Conservation (phyloP, 2,329 filamentous ascomycete genomes). For the Ampelomyces quisqualis region DNA sequence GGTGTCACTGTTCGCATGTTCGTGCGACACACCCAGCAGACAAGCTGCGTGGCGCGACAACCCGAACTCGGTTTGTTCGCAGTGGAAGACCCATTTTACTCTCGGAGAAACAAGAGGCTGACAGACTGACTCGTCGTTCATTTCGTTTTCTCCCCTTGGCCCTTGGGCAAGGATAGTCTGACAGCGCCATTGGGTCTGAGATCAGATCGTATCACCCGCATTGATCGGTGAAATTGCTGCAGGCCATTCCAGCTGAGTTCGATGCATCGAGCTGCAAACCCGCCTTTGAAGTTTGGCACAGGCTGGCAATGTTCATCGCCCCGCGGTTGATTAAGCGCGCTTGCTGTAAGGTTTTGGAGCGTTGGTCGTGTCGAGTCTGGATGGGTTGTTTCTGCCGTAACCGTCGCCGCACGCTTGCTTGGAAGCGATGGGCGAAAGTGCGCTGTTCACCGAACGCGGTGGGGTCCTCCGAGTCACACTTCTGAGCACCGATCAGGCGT, state of each 20-base stretch:
- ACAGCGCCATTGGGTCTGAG: neutral
- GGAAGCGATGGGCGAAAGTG: slow-evolving; percentile 4
- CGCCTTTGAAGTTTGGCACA: too few relatives aligned
- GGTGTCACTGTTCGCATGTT: too few relatives aligned
- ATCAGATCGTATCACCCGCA: slow-evolving; percentile 21
- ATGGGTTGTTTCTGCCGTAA: too few relatives aligned
- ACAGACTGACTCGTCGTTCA: slow-evolving; percentile 1
- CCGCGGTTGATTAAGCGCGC: slow-evolving; percentile 15
- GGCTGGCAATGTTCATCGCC: too few relatives aligned
- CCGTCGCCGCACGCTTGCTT: too few relatives aligned
- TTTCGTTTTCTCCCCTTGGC: too few relatives aligned
- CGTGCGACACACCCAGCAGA: too few relatives aligned
- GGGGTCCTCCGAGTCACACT: slow-evolving; percentile 12
- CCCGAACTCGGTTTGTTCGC: too few relatives aligned
- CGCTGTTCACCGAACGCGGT: slow-evolving; percentile 13
- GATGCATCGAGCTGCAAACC: neutral
- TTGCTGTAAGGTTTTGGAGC: too few relatives aligned
- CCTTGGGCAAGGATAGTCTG: neutral
- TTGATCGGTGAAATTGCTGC: slow-evolving; percentile 20
- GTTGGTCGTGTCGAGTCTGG: too few relatives aligned
- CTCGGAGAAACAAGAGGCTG: slow-evolving; percentile 1
- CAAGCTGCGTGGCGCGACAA: too few relatives aligned
- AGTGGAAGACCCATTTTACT: slow-evolving; percentile 1
- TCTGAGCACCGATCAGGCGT: too few relatives aligned
- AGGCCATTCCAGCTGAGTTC: slow-evolving; percentile 18